Evolutionary conservation across 2,329 filamentous ascomycete genomes (phyloP), one percentile per base, ranked within the genome.

Genomic region (Aspergillus fumigatiaffinis): DNA sequence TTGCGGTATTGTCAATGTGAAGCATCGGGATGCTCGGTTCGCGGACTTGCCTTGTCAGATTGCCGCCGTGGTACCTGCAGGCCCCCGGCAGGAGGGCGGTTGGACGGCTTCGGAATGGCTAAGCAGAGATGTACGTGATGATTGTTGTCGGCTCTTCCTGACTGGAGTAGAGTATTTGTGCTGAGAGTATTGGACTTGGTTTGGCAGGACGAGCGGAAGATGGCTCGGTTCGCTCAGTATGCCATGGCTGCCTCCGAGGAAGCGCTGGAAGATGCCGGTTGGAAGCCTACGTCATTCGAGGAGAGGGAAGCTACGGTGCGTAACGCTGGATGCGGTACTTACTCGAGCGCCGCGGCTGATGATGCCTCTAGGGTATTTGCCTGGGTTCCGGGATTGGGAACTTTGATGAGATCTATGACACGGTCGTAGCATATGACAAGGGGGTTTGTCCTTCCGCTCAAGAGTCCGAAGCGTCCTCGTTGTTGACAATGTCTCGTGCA

Each of bases 351-450:
- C 1, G 20, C n/a, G 47, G 21, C 12, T 47, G 58, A 68, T 41
- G 61, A 47, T 61, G 14, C n/a, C 6, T 12, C 47, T 58, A 85
- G 83, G 94, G 94, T 0, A 90, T 99, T 1, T 96, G 93, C 68
- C 81, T 99, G 44, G 94, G 94, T 2, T 97, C 93, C 63, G 94
- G 94, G 1, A 97, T 99, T 66, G 94, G 94, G 17, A 97, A 94
- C 68, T 82, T 99, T 42, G 89, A 96, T 44, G 92, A 96, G 66
- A 86, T 96, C 8, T 97, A 95, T 74, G 82, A 88, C 60, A 95
- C 92, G 1, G 91, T 90, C 56, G 68, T 96, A 51, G 85, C 84
- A 1, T 96, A 90, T 70, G 82, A 90, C 32, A 81, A 84, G 74
- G 85, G 85, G 57, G 91, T 93, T 76, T 76, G 85, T 74, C 38